Evolutionary conservation across 2,329 filamentous ascomycete genomes (phyloP).

Genomic region (Hyphodiscus sp.): DNA sequence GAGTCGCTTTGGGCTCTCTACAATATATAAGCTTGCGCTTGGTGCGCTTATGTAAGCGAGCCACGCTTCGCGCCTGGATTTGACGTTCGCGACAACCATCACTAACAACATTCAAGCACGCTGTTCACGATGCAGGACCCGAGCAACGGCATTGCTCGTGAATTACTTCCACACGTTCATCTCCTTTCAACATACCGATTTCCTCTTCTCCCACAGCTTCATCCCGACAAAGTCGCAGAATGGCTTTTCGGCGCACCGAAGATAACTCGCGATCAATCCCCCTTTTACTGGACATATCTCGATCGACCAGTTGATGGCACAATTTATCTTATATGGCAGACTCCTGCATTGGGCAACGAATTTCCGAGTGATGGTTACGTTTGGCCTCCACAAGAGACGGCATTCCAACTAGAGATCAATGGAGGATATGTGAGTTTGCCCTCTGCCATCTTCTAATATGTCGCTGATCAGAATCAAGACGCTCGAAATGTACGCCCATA

Average conservation of each 20-base stretch:
- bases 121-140: conserved; percentile 36
- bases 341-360: conserved; percentile 62
- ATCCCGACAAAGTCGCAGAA: conserved; percentile 70
- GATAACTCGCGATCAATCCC: conserved; percentile 74
- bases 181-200: conserved; percentile 80
- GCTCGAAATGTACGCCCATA: conserved; percentile 82
- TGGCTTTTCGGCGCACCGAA: conserved; percentile 80
- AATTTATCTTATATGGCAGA: conserved; percentile 82
- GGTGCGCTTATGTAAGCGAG: no score
- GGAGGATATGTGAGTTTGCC: conserved; percentile 53
- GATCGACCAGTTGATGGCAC: conserved; percentile 75
- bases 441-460: background rate
- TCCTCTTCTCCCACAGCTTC: conserved; percentile 63
- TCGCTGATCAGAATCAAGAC: conserved; percentile 44
- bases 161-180: conserved; percentile 63
- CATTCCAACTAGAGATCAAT: conserved; percentile 66
- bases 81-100: no score
- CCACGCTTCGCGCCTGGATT: no score
- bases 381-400: conserved; percentile 77
- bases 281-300: conserved; percentile 92
- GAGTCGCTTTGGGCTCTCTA: no score
- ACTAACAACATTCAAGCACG: no score
- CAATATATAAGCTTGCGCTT: no score
- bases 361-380: conserved; percentile 91
- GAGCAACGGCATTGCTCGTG: conserved; percentile 37